Evolutionary conservation across 2,329 filamentous ascomycete species (phyloP).

Genomic region (Chrysosporium keratinophilum): DNA sequence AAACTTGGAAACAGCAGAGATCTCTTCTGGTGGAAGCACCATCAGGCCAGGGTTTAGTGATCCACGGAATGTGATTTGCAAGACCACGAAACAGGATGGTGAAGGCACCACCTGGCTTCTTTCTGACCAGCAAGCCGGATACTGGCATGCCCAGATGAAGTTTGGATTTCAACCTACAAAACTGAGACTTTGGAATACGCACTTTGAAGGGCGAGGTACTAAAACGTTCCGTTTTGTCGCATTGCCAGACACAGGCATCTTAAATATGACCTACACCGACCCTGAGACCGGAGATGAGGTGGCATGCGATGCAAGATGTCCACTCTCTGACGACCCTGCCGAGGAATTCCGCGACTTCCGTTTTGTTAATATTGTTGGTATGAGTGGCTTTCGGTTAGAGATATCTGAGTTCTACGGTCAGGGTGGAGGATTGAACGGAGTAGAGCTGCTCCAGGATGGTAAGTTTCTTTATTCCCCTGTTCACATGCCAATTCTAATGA

Average conservation of each 20-base stretch:
- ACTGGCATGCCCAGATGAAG: conserved; percentile 70
- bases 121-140: conserved; percentile 62
- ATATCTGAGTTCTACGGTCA: conserved; percentile 77
- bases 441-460: conserved; percentile 74
- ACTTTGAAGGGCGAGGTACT: conserved; percentile 71
- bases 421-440: conserved; percentile 74
- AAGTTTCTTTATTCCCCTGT: conserved; percentile 20
- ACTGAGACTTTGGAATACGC: conserved; percentile 78
- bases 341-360: conserved; percentile 74
- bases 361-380: conserved; percentile 79
- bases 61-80: conserved; percentile 74
- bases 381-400: conserved; percentile 77
- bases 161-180: conserved; percentile 83
- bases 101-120: conserved; percentile 76
- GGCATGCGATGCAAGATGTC: conserved; percentile 72
- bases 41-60: conserved; percentile 57
- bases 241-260: conserved; percentile 77
- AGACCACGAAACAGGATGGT: conserved; percentile 52
- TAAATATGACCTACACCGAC: conserved; percentile 88
- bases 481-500: conserved; percentile 10
- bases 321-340: conserved; percentile 61
- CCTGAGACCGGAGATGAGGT: conserved; percentile 55
- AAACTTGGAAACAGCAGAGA: conserved; percentile 68
- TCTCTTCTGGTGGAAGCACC: conserved; percentile 53
- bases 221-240: conserved; percentile 80